These are phyloP conservation scores for Rhamnella rubrinervis DNA, from an alignment of 331 rosid species.

Conservation along the genomic window DNA sequence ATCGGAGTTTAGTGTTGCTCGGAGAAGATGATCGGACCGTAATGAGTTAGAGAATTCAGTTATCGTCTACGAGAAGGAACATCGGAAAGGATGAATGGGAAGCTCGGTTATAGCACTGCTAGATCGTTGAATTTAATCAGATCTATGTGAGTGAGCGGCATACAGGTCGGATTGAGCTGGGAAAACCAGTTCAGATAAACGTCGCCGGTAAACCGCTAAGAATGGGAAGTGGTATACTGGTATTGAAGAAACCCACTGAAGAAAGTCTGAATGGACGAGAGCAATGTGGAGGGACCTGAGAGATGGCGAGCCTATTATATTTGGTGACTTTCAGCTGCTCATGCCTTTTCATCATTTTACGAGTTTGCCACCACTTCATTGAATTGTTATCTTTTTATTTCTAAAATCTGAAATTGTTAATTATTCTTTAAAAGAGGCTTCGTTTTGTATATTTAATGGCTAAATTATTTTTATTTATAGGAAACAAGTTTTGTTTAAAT, in stretches of 20 bases:
- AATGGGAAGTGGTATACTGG: constrained; percentile 11
- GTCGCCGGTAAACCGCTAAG: constrained; percentile 11
- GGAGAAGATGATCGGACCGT: too few relatives aligned
- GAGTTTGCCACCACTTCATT: constrained; percentile 29
- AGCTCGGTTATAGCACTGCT: neutral
- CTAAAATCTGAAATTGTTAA: too few relatives aligned
- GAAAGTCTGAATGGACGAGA: constrained; percentile 2
- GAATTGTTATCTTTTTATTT: neutral
- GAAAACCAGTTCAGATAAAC: neutral
- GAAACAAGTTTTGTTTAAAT: too few relatives aligned
- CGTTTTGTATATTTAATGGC: too few relatives aligned
- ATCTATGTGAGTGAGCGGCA: constrained; percentile 24
- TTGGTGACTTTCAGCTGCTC: constrained; percentile 3
- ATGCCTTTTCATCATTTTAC: constrained; percentile 8
- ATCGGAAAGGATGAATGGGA: neutral
- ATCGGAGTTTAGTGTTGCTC: too few relatives aligned
- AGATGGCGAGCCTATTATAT: constrained; percentile 29
- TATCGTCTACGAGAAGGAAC: neutral
- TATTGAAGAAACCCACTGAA: constrained; percentile 20
- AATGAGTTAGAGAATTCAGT: too few relatives aligned
- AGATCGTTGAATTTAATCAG: constrained; percentile 24
- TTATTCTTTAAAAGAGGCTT: too few relatives aligned
- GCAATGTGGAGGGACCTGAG: neutral
- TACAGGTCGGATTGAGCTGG: constrained; percentile 2
- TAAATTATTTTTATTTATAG: too few relatives aligned